Percentiles rank a stretch among this genome's conserved stretches.
phyloP scores from a whole-genome alignment of 179 eudicot genomes.

The Vitellaria paradoxa region DNA sequence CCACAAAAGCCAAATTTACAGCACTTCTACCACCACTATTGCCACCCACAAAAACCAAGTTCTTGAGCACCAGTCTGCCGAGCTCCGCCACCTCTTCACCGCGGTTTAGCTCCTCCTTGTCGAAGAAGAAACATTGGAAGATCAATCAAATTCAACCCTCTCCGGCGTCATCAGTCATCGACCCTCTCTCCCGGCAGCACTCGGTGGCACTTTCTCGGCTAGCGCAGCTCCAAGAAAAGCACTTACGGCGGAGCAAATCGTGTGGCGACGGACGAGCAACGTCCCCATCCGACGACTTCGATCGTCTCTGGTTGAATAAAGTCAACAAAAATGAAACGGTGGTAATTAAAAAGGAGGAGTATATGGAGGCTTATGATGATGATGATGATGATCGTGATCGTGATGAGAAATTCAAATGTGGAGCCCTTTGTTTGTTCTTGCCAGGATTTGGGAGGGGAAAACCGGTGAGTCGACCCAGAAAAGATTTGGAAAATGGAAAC shows the following conservation, averaged over 20 bases:
- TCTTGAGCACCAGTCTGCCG: conserved; percentile 56
- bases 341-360: background rate
- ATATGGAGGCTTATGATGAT: background rate
- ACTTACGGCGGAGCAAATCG: conserved; percentile 56
- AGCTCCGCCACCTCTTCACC: conserved; percentile 51
- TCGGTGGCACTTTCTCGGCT: conserved; percentile 57
- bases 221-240: conserved; percentile 36
- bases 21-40: conserved; percentile 20
- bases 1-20: background rate
- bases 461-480: conserved; percentile 33
- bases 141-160: conserved; percentile 17
- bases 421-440: conserved; percentile 69
- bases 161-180: background rate
- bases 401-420: conserved; percentile 72
- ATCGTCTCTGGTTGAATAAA: conserved; percentile 40
- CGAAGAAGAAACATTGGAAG: conserved; percentile 36
- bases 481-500: too few species aligned
- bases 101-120: conserved; percentile 13
- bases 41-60: conserved; percentile 45
- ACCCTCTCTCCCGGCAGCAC: conserved; percentile 28
- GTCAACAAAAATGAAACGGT: background rate
- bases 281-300: conserved; percentile 48
- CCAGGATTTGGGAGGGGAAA: conserved; percentile 74
- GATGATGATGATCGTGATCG: conserved; percentile 9
- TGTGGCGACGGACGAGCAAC: conserved; percentile 52